Percentiles rank a stretch among this genome's conserved stretches.
These are phyloP conservation scores for Dothideomycetidae sp. DNA, from an alignment of 2,329 filamentous ascomycete species.

Conservation along the genomic window DNA sequence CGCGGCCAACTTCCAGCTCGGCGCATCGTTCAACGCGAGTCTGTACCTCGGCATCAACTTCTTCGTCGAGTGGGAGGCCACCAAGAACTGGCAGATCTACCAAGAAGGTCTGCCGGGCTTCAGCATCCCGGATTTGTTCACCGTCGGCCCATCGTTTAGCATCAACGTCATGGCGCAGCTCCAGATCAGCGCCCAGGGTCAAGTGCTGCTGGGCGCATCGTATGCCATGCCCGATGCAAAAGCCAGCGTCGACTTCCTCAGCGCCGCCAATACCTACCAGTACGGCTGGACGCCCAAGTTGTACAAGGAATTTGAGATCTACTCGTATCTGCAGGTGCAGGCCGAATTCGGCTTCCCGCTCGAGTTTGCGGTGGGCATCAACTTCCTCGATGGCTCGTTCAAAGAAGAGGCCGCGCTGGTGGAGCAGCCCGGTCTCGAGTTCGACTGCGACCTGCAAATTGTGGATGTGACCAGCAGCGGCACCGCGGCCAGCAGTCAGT, in stretches of 20 bases:
- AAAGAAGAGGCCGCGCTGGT: background rate
- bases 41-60: conserved; percentile 13
- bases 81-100: conserved; percentile 9
- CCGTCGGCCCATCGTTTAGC: conserved; percentile 8
- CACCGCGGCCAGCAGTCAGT: background rate
- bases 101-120: conserved; percentile 9
- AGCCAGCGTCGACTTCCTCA: conserved; percentile 8
- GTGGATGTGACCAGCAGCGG: background rate
- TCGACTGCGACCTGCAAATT: background rate
- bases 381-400: conserved; percentile 10
- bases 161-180: conserved; percentile 6
- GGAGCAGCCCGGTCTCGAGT: background rate
- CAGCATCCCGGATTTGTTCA: conserved; percentile 11
- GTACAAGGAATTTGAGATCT: conserved; percentile 11
- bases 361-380: conserved; percentile 6
- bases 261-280: conserved; percentile 4
- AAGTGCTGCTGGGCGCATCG: conserved; percentile 9
- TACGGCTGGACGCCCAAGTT: conserved; percentile 11
- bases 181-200: conserved; percentile 3
- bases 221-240: conserved; percentile 7
- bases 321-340: conserved; percentile 7
- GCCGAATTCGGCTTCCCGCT: conserved; percentile 9
- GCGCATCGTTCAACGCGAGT: conserved; percentile 10
- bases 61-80: conserved; percentile 11
- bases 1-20: conserved; percentile 9